Conservation (phyloP, 2,329 filamentous ascomycete genomes). For the Pseudogymnoascus sp. region DNA sequence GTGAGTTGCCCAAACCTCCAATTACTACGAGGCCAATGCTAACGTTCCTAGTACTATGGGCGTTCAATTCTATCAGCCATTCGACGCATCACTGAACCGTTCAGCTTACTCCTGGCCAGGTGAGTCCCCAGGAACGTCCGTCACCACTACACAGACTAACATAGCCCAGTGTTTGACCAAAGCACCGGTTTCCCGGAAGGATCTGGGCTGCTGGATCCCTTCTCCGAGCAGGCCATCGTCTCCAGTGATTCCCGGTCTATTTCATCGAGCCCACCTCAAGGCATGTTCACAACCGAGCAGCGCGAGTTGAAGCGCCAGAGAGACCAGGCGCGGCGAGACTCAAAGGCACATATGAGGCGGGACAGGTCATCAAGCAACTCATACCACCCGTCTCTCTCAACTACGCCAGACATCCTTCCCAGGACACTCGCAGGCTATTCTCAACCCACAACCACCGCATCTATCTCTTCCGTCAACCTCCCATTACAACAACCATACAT, state of each 20-base stretch:
- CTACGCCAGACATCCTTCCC: conserved; percentile 28
- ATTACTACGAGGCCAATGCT: neutral
- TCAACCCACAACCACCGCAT: conserved; percentile 22
- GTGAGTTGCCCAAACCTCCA: conserved; percentile 2
- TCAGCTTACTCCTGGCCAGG: conserved; percentile 4
- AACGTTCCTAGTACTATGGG: conserved; percentile 1
- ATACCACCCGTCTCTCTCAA: conserved; percentile 25
- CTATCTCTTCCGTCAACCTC: conserved; percentile 14
- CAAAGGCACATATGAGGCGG: conserved; percentile 48
- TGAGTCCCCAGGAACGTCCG: neutral
- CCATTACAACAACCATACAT: conserved; percentile 6
- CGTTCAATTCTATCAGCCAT: neutral
- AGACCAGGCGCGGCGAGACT: conserved; percentile 51
- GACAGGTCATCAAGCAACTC: conserved; percentile 28
- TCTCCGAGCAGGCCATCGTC: neutral
- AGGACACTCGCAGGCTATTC: conserved; percentile 25
- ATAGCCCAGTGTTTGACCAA: neutral
- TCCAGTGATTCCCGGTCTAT: conserved; percentile 22
- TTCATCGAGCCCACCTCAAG: conserved; percentile 51
- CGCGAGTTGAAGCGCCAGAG: conserved; percentile 55
- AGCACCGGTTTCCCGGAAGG: neutral
- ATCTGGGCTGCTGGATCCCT: neutral
- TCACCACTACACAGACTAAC: neutral
- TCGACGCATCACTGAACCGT: conserved; percentile 1
- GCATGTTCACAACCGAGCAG: conserved; percentile 50